A percentile compares a stretch with the other conserved stretches of the same genome.
These are phyloP conservation scores for Coniferiporia sulphurascens DNA, from an alignment of 1,284 basidiomycete species.

Conservation along the genomic window DNA sequence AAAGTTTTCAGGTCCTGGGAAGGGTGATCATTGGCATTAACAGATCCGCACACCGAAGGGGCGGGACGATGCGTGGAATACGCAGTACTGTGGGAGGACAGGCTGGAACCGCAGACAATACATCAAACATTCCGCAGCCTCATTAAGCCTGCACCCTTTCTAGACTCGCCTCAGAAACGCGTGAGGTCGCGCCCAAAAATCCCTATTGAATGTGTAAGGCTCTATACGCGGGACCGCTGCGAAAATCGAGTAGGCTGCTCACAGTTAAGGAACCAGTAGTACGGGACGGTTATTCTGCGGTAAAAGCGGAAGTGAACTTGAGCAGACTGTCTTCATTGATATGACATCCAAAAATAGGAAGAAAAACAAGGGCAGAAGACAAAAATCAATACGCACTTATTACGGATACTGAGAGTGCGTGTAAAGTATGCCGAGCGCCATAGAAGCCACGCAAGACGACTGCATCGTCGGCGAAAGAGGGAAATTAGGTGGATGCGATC, in stretches of 20 bases:
- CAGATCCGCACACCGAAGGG: not conserved
- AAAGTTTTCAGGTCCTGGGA: not conserved
- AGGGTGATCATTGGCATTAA: not conserved
- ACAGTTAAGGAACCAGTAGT: slow-evolving; percentile 68
- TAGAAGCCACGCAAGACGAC: slow-evolving; percentile 67
- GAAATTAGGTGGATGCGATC: slow-evolving; percentile 10
- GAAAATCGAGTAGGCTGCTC: slow-evolving; percentile 20
- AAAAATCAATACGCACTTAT: slow-evolving; percentile 46
- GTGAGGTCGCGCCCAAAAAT: slow-evolving; percentile 80
- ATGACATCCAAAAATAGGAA: not conserved
- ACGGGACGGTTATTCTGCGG: slow-evolving; percentile 61
- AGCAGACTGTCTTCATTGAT: not conserved
- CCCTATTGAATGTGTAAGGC: slow-evolving; percentile 36
- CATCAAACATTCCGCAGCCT: not conserved
- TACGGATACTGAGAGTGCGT: slow-evolving; percentile 70
- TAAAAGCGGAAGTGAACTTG: not conserved
- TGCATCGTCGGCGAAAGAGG: slow-evolving; percentile 15
- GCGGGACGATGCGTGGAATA: not conserved
- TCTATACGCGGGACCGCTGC: slow-evolving; percentile 27
- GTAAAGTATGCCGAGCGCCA: slow-evolving; percentile 82
- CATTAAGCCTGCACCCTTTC: not conserved
- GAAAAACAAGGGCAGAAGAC: not conserved
- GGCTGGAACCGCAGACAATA: not conserved
- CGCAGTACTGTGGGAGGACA: not conserved
- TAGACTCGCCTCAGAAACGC: slow-evolving; percentile 45